Evolutionary conservation across 169 alveolate genomes (phyloP).

Genomic region (Plasmodium knowlesi): DNA sequence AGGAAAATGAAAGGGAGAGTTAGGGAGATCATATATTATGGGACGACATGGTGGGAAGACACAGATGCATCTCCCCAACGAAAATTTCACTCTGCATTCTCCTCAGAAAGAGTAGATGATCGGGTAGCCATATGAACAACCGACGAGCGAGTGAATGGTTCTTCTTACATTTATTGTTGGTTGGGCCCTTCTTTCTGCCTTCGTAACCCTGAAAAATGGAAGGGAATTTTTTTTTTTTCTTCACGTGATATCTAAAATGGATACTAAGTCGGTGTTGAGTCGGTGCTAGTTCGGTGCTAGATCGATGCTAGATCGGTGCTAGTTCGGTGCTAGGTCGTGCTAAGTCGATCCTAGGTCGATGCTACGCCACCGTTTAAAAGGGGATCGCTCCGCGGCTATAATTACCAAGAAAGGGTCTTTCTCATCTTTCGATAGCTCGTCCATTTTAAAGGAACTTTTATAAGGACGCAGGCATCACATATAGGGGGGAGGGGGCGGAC

Average conservation of each 20-base stretch:
- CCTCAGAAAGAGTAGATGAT: neutral
- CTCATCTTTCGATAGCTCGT: neutral
- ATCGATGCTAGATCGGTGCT: neutral
- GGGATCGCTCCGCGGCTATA: neutral
- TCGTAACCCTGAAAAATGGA: neutral
- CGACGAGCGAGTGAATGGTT: neutral
- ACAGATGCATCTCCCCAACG: neutral
- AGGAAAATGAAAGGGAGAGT: neutral
- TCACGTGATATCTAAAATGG: neutral
- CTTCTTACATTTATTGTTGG: neutral
- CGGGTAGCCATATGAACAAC: neutral
- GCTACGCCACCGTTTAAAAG: neutral
- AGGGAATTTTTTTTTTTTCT: neutral
- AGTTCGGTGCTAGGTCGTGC: neutral
- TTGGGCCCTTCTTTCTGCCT: neutral
- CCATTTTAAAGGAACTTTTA: neutral
- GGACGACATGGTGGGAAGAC: neutral
- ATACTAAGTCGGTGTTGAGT: neutral
- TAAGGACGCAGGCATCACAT: neutral
- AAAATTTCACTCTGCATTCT: neutral
- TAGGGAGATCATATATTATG: neutral
- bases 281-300: neutral
- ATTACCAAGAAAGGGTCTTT: neutral
- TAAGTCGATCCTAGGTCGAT: neutral
- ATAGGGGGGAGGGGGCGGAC: neutral